Conservation (phyloP, 495 filamentous ascomycete species). For the Tuber melanosporum region DNA sequence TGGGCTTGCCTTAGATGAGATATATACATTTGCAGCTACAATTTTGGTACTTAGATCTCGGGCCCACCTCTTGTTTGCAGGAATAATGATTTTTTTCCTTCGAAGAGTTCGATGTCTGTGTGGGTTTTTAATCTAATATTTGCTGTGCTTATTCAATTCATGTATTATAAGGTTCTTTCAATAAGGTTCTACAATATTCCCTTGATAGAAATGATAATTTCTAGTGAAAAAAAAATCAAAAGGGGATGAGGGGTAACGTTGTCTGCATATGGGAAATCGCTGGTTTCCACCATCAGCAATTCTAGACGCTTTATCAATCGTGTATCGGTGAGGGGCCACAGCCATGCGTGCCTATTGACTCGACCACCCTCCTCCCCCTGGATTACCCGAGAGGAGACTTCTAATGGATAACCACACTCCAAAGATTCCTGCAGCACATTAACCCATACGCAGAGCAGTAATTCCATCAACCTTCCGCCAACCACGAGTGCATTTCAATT, state of each 20-base stretch:
- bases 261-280: neutral
- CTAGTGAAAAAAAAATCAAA: neutral
- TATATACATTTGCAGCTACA: neutral
- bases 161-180: slow-evolving; percentile 4
- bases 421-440: neutral
- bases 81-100: neutral
- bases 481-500: neutral
- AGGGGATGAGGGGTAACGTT: neutral
- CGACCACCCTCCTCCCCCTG: neutral
- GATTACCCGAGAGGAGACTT: neutral
- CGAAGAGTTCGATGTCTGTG: neutral
- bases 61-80: neutral
- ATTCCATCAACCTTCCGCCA: neutral
- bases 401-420: neutral
- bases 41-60: neutral
- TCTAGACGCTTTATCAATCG: neutral
- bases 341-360: too few species aligned
- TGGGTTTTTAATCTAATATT: neutral
- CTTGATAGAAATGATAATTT: neutral
- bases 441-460: neutral
- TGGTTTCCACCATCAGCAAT: neutral
- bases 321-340: neutral
- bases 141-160: neutral
- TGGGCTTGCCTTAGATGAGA: neutral
- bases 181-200: neutral